Percentiles rank a stretch among this genome's conserved stretches.
Conservation (phyloP, 768 basidiomycete genomes). For the Serendipita vermifera region DNA sequence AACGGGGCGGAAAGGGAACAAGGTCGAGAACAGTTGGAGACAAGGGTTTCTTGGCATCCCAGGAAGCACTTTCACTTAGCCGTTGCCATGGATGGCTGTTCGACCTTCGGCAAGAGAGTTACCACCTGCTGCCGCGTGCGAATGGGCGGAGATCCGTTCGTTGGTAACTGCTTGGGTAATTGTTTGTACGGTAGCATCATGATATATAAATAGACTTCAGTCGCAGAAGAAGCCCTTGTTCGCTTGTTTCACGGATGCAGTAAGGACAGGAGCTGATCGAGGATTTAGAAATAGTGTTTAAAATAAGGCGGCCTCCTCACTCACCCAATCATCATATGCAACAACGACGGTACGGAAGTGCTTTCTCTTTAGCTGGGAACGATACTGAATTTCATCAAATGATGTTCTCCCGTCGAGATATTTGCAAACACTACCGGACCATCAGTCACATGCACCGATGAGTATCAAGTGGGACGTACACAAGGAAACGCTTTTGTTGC, state of each 20-base stretch:
- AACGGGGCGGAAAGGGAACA: too few relatives aligned
- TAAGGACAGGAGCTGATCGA: not conserved
- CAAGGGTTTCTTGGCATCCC: too few relatives aligned
- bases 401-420: constrained; percentile 4
- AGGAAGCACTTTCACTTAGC: too few relatives aligned
- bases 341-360: not conserved
- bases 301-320: not conserved
- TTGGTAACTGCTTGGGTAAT: too few relatives aligned
- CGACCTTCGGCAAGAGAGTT: too few relatives aligned
- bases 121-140: too few relatives aligned
- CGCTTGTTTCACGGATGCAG: not conserved
- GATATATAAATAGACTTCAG: too few relatives aligned
- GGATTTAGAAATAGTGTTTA: not conserved
- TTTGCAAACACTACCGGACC: not conserved
- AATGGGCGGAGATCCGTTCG: too few relatives aligned
- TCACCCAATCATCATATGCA: not conserved
- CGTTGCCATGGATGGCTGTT: too few relatives aligned
- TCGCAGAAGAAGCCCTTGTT: too few relatives aligned
- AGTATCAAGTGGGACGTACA: not conserved
- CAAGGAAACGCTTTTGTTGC: not conserved
- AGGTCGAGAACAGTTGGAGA: too few relatives aligned
- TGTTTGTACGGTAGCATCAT: too few relatives aligned
- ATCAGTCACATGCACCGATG: not conserved
- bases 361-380: not conserved
- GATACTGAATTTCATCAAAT: constrained; percentile 5